Conservation (phyloP, 1,284 basidiomycete genomes). For the Cutaneotrichosporon cyanovorans region DNA sequence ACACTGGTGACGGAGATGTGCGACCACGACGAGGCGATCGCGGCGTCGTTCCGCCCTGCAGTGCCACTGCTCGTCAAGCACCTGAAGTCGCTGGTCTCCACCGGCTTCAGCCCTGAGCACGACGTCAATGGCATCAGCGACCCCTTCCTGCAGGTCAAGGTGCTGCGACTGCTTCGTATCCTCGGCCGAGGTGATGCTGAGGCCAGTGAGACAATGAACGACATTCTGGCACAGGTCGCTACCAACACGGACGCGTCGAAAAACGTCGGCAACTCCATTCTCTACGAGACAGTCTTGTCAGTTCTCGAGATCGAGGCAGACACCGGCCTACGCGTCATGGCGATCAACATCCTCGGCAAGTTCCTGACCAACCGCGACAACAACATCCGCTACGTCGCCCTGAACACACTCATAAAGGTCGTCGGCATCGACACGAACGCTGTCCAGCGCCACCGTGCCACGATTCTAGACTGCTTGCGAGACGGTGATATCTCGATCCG, state of each 20-base stretch:
- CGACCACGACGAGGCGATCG: conserved; percentile 61
- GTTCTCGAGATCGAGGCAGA: conserved; percentile 99
- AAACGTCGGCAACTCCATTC: conserved; percentile 96
- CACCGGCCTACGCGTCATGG: conserved; percentile 92
- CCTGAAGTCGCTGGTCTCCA: conserved; percentile 89
- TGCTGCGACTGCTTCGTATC: conserved; percentile 83
- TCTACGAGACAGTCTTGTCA: conserved; percentile 96
- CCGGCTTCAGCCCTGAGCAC: conserved; percentile 97
- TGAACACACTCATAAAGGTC: conserved; percentile 98
- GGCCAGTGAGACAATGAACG: conserved; percentile 96
- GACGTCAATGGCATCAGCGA: conserved; percentile 99
- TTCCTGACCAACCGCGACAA: conserved; percentile 98
- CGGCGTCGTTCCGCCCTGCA: conserved; percentile 86
- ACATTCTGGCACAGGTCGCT: conserved; percentile 93
- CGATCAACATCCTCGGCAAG: conserved; percentile 98
- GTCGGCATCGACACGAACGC: conserved; percentile 97
- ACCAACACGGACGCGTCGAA: conserved; percentile 98
- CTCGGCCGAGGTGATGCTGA: conserved; percentile 77
- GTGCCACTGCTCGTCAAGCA: conserved; percentile 91
- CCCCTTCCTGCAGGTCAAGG: conserved; percentile 96
- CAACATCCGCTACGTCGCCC: conserved; percentile 98
- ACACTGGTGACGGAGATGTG: conserved; percentile 96
- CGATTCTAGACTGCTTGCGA: conserved; percentile 93
- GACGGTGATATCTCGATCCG: conserved; percentile 99
- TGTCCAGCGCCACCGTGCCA: conserved; percentile 95